Evolutionary conservation across 345 rosid genomes (phyloP).

Genomic region (Salix brachista): DNA sequence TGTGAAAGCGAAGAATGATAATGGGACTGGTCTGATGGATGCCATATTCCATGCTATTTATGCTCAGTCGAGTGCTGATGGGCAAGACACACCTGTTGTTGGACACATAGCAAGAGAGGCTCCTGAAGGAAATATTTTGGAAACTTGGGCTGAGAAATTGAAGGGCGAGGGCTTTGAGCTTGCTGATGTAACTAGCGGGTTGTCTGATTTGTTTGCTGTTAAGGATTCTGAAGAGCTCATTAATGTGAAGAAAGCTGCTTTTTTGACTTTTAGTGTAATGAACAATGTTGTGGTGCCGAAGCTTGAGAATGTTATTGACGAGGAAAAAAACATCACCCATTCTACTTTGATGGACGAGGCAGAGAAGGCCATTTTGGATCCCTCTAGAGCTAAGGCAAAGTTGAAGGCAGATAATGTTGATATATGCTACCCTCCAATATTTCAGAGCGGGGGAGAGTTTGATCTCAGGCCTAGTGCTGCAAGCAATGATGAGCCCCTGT

Average conservation of each 20-base stretch:
- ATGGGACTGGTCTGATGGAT: constrained; percentile 62
- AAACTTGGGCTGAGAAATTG: constrained; percentile 62
- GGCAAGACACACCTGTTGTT: constrained; percentile 40
- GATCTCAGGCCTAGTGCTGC: constrained; percentile 90
- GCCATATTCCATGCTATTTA: constrained; percentile 52
- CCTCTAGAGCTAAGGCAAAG: constrained; percentile 68
- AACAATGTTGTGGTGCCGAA: constrained; percentile 76
- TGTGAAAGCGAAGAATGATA: constrained; percentile 60
- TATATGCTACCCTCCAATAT: constrained; percentile 89
- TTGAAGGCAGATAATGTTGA: constrained; percentile 78
- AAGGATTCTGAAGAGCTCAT: constrained; percentile 66
- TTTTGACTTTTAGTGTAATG: constrained; percentile 66
- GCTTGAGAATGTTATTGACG: constrained; percentile 81
- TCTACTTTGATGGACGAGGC: constrained; percentile 76
- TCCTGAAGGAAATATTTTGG: constrained; percentile 80
- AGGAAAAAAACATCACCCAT: constrained; percentile 74
- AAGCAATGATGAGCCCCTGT: constrained; percentile 68
- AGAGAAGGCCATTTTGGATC: constrained; percentile 77
- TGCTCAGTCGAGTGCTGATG: constrained; percentile 39
- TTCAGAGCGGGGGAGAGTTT: constrained; percentile 87
- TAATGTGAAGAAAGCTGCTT: constrained; percentile 79
- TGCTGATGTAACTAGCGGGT: constrained; percentile 58
- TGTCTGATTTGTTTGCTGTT: constrained; percentile 73
- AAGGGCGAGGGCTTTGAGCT: constrained; percentile 53
- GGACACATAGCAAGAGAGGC: constrained; percentile 69